These are phyloP conservation scores for Rosa rugosa DNA, from an alignment of 306 rosid genomes.

Conservation along the genomic window DNA sequence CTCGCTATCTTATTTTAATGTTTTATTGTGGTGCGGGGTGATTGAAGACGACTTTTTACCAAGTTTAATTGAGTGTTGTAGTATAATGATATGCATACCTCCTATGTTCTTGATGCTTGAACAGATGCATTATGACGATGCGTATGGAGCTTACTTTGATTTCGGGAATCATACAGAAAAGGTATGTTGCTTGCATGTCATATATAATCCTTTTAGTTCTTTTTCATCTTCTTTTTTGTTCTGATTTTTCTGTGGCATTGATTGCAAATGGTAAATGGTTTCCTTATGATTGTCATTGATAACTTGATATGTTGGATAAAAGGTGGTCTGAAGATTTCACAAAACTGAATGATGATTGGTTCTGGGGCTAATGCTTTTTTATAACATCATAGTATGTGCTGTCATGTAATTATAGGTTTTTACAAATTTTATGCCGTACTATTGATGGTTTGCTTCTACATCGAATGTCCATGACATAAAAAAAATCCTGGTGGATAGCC, in stretches of 20 bases:
- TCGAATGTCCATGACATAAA: background rate
- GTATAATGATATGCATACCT: conserved; percentile 18
- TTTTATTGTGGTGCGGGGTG: background rate
- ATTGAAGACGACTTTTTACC: background rate
- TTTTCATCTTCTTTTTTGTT: background rate
- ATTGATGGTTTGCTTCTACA: background rate
- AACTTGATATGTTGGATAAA: background rate
- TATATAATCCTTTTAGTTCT: background rate
- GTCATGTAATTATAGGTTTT: background rate
- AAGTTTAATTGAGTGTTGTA: background rate
- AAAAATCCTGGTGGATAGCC: background rate
- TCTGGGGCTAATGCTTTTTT: background rate
- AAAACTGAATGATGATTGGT: conserved; percentile 8
- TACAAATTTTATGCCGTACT: background rate
- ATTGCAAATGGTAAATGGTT: background rate
- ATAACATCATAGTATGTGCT: background rate
- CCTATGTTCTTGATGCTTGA: conserved; percentile 35
- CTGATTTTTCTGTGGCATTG: background rate
- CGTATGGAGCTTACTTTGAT: conserved; percentile 80
- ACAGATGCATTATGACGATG: conserved; percentile 84
- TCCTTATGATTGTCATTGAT: background rate
- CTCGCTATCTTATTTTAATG: background rate
- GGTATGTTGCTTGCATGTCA: conserved; percentile 42
- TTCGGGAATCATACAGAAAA: conserved; percentile 94
- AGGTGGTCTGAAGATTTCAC: background rate